Percentiles rank a stretch among this genome's conserved stretches.
These are phyloP conservation scores for Phlyctochytrium bullatum DNA, from an alignment of 192 early-diverging fungal genomes.

Conservation along the genomic window DNA sequence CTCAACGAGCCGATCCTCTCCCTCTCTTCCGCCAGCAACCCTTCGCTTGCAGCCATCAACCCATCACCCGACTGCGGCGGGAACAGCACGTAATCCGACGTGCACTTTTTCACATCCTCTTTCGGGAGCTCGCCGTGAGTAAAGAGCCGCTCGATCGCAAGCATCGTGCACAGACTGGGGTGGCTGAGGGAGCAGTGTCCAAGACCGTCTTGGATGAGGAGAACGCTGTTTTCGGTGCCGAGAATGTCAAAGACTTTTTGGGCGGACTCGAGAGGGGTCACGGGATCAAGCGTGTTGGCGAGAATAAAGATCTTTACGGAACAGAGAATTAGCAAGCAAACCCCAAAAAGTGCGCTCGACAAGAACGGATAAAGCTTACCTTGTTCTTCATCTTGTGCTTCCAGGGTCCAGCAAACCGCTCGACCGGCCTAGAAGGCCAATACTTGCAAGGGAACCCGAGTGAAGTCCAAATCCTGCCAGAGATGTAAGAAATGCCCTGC, in stretches of 20 bases:
- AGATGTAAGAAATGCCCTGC: background rate
- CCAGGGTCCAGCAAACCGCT: constrained; percentile 45
- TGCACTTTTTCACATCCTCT: constrained; percentile 5
- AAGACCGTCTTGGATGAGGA: constrained; percentile 35
- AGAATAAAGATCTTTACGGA: constrained; percentile 27
- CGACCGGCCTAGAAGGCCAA: constrained; percentile 29
- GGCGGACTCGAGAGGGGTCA: constrained; percentile 40
- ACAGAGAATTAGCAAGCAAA: background rate
- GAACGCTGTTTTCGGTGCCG: constrained; percentile 9
- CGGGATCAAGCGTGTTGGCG: constrained; percentile 42
- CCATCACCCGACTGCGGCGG: constrained; percentile 22
- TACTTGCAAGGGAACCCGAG: constrained; percentile 19
- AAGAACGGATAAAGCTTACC: constrained; percentile 3
- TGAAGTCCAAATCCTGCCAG: background rate
- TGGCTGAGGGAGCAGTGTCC: constrained; percentile 42
- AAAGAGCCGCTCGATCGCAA: constrained; percentile 25
- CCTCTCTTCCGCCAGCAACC: too few species aligned
- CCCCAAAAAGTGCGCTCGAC: background rate
- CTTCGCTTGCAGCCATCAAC: constrained; percentile 19
- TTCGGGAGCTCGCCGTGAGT: constrained; percentile 13
- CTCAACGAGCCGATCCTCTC: too few species aligned
- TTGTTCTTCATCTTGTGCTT: constrained; percentile 31
- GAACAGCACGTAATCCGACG: constrained; percentile 3
- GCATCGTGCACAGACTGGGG: constrained; percentile 29
- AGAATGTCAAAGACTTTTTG: constrained; percentile 3